Evolutionary conservation across 306 rosid species (phyloP), one percentile per base, ranked within the genome.

Genomic region (Vachellia pachyceras): DNA sequence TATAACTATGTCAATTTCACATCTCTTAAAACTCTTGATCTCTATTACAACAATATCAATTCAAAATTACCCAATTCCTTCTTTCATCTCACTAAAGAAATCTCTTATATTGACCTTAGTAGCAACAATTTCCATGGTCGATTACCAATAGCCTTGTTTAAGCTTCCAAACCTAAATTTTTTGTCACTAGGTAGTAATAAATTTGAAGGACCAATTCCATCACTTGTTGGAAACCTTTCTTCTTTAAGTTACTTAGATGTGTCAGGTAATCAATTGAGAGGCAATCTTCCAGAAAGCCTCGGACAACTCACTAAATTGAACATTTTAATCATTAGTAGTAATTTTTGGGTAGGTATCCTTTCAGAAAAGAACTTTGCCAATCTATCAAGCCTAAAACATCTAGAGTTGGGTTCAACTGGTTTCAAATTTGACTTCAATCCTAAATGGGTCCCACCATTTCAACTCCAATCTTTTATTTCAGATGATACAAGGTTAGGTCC

Each of bases 391-490:
- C 22, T 54, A 54, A 7, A 4, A 54, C 2, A 11, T 1, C 8
- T 18, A 4, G 29, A n/a, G 12, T 54, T 54, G 0, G 8, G 25
- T 7, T 54, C 61, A 54, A 54, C 40, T 10, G 5, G 40, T 33
- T 35, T 35, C 4, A 1, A 36, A 64, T 64, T 33, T 64, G 5
- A 15, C 3, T 4, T 76, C 5, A 35, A 18, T 63, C 33, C 47
- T 33, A 3, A 45, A 4, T 76, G 72, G 80, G 40, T 15, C 40
- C 80, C 63, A 14, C 47, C 72, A 5, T 76, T 76, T 46, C 72
- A 76, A 18, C 80, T 37, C 41, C 0, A 2, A 37, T 37, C 0
- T 37, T 3, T 37, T 5, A 0, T 3, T 37, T 37, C 41, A 37
- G 0, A 0, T 4, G 4, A 37, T 37, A 37, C 41, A 37, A 37